Conservation (phyloP, 306 rosid species). For the Rosa chinensis region DNA sequence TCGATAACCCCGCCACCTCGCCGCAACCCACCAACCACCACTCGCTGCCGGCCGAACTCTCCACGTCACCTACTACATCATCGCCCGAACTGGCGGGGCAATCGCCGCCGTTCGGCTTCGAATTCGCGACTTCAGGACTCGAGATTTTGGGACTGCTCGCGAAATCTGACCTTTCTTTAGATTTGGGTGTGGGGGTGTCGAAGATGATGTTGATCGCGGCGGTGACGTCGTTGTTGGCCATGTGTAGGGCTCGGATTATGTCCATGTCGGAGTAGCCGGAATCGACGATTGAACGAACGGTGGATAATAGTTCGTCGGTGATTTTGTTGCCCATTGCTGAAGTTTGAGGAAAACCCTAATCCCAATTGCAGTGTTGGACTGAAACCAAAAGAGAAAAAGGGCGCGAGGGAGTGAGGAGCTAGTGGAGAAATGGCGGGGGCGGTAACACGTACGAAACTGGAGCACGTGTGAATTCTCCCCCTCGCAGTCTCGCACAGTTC, state of each 20-base stretch:
- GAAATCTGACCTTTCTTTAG: conserved; percentile 23
- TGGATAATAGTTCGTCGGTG: conserved; percentile 60
- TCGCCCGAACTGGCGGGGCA: conserved; percentile 26
- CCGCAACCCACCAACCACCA: conserved; percentile 83
- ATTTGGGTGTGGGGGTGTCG: conserved; percentile 49
- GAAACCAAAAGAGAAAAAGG: neutral
- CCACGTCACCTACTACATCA: conserved; percentile 20
- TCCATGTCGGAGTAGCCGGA: conserved; percentile 82
- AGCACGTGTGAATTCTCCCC: neutral
- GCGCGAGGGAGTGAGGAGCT: neutral
- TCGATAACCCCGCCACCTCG: conserved; percentile 69
- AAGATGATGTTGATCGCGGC: conserved; percentile 89
- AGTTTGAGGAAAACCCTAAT: conserved; percentile 13
- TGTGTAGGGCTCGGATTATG: conserved; percentile 80
- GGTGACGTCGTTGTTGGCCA: conserved; percentile 86
- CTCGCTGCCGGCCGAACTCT: conserved; percentile 34
- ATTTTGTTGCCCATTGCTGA: conserved; percentile 67
- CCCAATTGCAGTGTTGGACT: neutral
- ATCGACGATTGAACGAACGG: conserved; percentile 77
- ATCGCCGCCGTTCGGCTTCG: conserved; percentile 21
- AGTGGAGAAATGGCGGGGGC: neutral
- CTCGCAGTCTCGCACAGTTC: no score
- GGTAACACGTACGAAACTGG: neutral
- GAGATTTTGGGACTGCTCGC: conserved; percentile 24
- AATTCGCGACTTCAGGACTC: conserved; percentile 21